Conservation (phyloP, 495 filamentous ascomycete genomes). For the Apodospora peruviana region DNA sequence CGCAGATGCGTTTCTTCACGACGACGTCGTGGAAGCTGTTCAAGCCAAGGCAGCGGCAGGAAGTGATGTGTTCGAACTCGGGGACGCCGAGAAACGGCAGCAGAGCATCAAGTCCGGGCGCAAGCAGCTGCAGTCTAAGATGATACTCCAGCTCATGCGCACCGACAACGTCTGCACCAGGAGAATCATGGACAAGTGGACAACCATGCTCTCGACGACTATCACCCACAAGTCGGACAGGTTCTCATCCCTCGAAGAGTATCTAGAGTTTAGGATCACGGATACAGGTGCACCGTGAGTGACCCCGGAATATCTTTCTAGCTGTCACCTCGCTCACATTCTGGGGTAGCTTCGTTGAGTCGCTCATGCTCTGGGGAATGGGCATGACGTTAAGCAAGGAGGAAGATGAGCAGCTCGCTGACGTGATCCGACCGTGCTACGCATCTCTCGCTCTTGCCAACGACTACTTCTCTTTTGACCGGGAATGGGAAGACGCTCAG, state of each 20-base stretch:
- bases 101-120: background rate
- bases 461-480: slow-evolving; percentile 5
- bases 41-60: background rate
- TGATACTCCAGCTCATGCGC: background rate
- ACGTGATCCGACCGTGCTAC: background rate
- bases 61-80: background rate
- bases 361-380: background rate
- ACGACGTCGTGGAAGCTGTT: background rate
- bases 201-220: slow-evolving; percentile 3
- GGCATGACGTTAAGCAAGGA: background rate
- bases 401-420: background rate
- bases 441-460: slow-evolving; percentile 1
- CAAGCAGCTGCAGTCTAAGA: slow-evolving; percentile 4
- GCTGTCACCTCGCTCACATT: no score
- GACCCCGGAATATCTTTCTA: no score
- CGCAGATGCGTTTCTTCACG: background rate
- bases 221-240: background rate
- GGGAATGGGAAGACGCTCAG: background rate
- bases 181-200: background rate
- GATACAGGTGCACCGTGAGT: background rate
- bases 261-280: slow-evolving; percentile 1
- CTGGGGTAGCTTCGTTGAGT: background rate
- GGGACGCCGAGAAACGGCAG: background rate
- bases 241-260: background rate
- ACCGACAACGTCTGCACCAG: background rate